Evolutionary conservation across 2,329 filamentous ascomycete species (phyloP), one percentile per base, ranked within the genome.

Genomic region (Penicillium sp.): DNA sequence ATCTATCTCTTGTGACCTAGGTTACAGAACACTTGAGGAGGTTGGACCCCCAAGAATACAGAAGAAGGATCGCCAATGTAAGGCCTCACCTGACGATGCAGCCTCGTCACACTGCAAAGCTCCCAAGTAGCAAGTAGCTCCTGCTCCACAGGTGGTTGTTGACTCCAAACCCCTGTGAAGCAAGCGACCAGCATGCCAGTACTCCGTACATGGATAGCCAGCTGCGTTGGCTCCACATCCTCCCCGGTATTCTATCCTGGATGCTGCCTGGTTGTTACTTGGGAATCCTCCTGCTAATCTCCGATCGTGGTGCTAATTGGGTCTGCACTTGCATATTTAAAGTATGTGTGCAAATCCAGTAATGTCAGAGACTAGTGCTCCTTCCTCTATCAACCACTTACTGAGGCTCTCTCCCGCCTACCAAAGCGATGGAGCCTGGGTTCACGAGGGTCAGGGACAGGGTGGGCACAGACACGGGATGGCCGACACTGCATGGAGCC

Each of bases 391-490:
- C 6, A 6, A 31, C n/a, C 43, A 47, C 15, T 45, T 11, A 28
- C 20, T 45, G 8, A 25, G 42, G 14, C 11, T 28, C 14, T n/a
- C n/a, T 37, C 37, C n/a, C 28, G 45, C 41, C 35, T 55, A 57
- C 58, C 58, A 53, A 55, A 52, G 41, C 51, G 28, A 37, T 49
- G 51, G 54, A 8, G 35, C 34, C 42, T 48, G 42, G 53, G 53
- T 43, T 43, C 34, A 34, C 14, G 15, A 45, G 43, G 45, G 39
- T 25, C 15, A 57, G 49, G 60, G 62, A 63, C 64, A 54, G 65
- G 45, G 41, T 34, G 54, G 49, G 62, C 65, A 65, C 65, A 54
- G 65, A 67, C 63, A 63, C 64, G 63, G 65, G 58, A 61, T 39
- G 57, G 51, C 62, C 65, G 64, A 60, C 50, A 53, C 39, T 67